A percentile compares a stretch with the other conserved stretches of the same genome.
These are phyloP conservation scores for Yamadazyma atlantica DNA, from an alignment of 1,139 yeast genomes.

Conservation along the genomic window DNA sequence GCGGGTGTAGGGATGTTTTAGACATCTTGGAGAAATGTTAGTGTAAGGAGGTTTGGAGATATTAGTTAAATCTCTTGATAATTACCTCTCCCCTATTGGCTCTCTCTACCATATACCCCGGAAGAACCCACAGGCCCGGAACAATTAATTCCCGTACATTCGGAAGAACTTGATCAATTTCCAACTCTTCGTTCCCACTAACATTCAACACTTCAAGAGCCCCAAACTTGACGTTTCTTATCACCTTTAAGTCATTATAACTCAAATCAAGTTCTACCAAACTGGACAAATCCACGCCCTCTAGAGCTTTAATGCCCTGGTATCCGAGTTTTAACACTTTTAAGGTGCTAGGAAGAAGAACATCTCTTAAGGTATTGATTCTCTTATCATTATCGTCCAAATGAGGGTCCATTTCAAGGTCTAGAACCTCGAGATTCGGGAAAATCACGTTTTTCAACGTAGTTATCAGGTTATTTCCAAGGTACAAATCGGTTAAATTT, in stretches of 20 bases:
- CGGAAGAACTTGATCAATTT: conserved; percentile 43
- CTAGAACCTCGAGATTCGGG: conserved; percentile 42
- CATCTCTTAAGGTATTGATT: conserved; percentile 45
- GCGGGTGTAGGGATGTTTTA: too few species aligned
- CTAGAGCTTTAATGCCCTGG: conserved; percentile 41
- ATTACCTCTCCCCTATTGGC: conserved; percentile 38
- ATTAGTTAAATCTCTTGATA: too few species aligned
- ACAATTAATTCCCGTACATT: conserved; percentile 36
- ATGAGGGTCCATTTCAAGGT: conserved; percentile 45
- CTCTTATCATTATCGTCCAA: conserved; percentile 43
- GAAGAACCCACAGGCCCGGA: conserved; percentile 39
- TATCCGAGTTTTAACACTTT: conserved; percentile 39
- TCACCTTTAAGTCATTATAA: conserved; percentile 40
- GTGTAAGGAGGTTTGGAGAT: too few species aligned
- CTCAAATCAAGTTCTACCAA: conserved; percentile 35
- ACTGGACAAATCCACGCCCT: conserved; percentile 41
- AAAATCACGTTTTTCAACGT: conserved; percentile 46
- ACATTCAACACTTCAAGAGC: conserved; percentile 36
- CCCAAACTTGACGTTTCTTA: conserved; percentile 40
- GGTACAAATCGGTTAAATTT: conserved; percentile 33
- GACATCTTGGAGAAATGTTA: too few species aligned
- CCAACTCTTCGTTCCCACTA: conserved; percentile 46
- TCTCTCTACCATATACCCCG: conserved; percentile 40
- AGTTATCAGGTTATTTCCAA: conserved; percentile 46
- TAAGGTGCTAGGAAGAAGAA: conserved; percentile 37